phyloP scores from a whole-genome alignment of 495 filamentous ascomycete genomes.

The Oleoguttula mirabilis region DNA sequence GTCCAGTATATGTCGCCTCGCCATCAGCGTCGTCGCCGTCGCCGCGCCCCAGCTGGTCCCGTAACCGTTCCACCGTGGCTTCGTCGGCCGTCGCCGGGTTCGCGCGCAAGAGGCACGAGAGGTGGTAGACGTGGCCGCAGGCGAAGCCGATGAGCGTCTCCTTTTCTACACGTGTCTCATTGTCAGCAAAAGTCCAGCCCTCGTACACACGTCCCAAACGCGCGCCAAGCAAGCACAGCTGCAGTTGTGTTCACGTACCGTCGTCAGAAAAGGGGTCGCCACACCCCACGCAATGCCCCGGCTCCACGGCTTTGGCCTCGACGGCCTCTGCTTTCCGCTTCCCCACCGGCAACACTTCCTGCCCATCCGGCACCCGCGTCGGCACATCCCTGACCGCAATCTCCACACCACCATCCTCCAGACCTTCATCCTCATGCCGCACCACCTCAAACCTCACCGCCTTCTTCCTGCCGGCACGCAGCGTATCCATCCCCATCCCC shows the following conservation, averaged over 20 bases:
- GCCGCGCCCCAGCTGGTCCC: conserved; percentile 31
- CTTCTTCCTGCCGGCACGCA: conserved; percentile 62
- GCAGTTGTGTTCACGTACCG: too few species aligned
- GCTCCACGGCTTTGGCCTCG: conserved; percentile 20
- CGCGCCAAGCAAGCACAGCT: too few species aligned
- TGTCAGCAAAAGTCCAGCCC: too few species aligned
- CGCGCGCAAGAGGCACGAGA: conserved; percentile 56
- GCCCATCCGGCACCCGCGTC: conserved; percentile 7
- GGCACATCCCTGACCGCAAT: conserved; percentile 13
- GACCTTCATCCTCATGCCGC: conserved; percentile 25
- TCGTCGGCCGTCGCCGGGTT: conserved; percentile 19
- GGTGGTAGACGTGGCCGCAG: conserved; percentile 84
- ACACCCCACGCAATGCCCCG: conserved; percentile 19
- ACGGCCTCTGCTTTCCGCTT: conserved; percentile 12
- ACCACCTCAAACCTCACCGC: conserved; percentile 81
- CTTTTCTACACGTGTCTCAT: conserved; percentile 14
- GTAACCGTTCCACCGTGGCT: conserved; percentile 30
- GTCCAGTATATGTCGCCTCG: conserved; percentile 31
- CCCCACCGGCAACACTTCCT: conserved; percentile 10
- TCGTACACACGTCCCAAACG: too few species aligned
- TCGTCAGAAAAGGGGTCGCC: conserved; percentile 16
- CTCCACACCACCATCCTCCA: conserved; percentile 11
- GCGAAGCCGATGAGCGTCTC: conserved; percentile 65
- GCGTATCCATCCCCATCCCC: conserved; percentile 60
- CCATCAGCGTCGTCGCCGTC: conserved; percentile 35